Conservation (phyloP, 148 eudicot species). For the Bassia scoparia region DNA sequence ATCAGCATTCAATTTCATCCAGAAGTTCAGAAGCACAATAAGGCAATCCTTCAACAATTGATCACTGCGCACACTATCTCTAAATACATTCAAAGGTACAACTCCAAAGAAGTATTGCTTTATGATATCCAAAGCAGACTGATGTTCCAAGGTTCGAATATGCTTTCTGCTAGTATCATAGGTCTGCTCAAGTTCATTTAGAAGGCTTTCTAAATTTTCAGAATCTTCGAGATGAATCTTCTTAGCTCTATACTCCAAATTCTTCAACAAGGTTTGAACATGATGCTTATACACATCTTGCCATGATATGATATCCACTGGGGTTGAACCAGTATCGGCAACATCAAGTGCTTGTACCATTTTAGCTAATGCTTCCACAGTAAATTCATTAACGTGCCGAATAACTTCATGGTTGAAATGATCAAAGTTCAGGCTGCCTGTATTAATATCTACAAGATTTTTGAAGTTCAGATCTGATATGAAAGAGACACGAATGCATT, state of each 20-base stretch:
- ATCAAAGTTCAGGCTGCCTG: constrained; percentile 43
- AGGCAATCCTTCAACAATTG: constrained; percentile 59
- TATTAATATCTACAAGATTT: constrained; percentile 61
- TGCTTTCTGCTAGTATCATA: constrained; percentile 60
- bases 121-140: constrained; percentile 42
- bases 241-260: constrained; percentile 50
- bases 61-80: constrained; percentile 34
- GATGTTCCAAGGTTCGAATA: constrained; percentile 47
- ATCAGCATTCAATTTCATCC: constrained; percentile 71
- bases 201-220: constrained; percentile 45
- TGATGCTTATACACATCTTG: constrained; percentile 61
- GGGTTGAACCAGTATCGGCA: constrained; percentile 32
- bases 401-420: constrained; percentile 60
- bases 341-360: constrained; percentile 62
- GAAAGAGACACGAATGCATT: constrained; percentile 66
- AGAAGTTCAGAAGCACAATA: constrained; percentile 59
- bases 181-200: constrained; percentile 70
- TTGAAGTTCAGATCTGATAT: constrained; percentile 78
- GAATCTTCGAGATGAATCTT: constrained; percentile 35
- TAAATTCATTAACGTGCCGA: constrained; percentile 62
- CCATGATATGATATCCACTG: constrained; percentile 54
- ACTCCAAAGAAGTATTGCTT: constrained; percentile 58
- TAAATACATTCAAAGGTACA: constrained; percentile 35
- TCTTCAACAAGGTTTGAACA: constrained; percentile 42
- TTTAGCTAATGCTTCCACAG: constrained; percentile 76